Base-by-base conservation (phyloP, 2,329 filamentous ascomycete genomes). In the Cladophialophora carrionii region DNA sequence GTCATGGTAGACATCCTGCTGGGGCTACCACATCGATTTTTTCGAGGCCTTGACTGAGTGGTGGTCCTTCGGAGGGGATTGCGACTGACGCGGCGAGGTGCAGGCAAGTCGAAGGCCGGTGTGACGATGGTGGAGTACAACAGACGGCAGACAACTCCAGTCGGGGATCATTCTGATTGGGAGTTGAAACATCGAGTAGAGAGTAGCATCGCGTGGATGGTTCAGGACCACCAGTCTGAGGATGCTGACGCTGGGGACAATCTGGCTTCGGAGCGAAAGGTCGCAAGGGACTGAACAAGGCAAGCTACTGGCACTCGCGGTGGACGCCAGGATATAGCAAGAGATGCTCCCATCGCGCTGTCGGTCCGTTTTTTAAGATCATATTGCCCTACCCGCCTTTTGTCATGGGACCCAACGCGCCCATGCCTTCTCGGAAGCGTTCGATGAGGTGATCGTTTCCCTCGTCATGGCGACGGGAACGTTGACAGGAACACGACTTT, bases 351-450 rank as follows among this genome's bases (percentile, higher is more conserved):
- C 20, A 26, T 12, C 20, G 48, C 20, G 22, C 24, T 17, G 14
- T 26, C 5, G 20, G 10, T 24, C 17, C 22, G 14, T 26, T 8
- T 26, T 4, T 51, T 51, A 26, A n/a, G 3, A 4, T 26, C 20
- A 12, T 26, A 9, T 26, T 20, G 51, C 22, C 9, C 46, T 52
- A 34, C 29, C 26, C 24, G n/a, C 37, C 20, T n/a, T n/a, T n/a
- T n/a, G 14, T 68, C 54, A 68, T 51, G 64, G 64, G 7, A 66
- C 37, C 58, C 55, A 64, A n/a, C 58, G 61, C 17, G 62, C 57
- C 61, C 58, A 68, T 7, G 49, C 57, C 31, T 68, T 68, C 56
- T 68, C 67, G 7, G 61, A 64, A 17, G 20, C 22, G n/a, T 59
- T 54, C 4, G 66, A 48, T 31, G 61, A 66, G 20, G 34, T 24